Evolutionary conservation across 1,284 basidiomycete species (phyloP).

Genomic region (Rhodotorula glutinis): DNA sequence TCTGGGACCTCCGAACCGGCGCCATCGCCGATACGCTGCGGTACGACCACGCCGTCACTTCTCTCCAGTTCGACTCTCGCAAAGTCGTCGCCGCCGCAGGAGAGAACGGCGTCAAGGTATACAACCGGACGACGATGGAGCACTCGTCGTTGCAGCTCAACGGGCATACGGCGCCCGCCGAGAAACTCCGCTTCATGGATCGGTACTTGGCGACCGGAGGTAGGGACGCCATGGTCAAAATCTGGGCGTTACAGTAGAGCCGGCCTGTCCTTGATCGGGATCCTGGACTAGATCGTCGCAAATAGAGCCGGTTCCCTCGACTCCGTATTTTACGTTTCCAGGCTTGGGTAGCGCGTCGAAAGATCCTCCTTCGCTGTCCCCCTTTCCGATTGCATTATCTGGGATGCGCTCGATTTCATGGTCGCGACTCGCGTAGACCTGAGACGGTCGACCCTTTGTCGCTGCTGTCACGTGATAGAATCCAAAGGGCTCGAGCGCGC

Average conservation of each 20-base stretch:
- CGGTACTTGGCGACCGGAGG: constrained; percentile 89
- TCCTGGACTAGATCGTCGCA: too few relatives aligned
- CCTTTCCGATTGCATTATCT: too few relatives aligned
- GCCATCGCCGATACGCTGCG: constrained; percentile 81
- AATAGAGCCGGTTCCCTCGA: too few relatives aligned
- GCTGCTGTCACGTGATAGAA: too few relatives aligned
- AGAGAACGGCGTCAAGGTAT: constrained; percentile 90
- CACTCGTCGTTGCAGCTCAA: constrained; percentile 79
- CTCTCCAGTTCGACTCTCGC: constrained; percentile 86
- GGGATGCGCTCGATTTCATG: too few relatives aligned
- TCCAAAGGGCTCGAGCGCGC: too few relatives aligned
- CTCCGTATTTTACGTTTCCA: too few relatives aligned
- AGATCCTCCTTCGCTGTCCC: too few relatives aligned
- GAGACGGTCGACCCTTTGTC: too few relatives aligned
- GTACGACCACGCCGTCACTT: constrained; percentile 87
- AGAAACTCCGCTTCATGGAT: constrained; percentile 92
- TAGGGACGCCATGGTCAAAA: constrained; percentile 81
- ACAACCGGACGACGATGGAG: constrained; percentile 91
- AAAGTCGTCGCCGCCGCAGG: constrained; percentile 93
- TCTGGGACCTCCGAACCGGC: constrained; percentile 95
- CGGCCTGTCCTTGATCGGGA: too few relatives aligned
- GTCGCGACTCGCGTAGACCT: too few relatives aligned
- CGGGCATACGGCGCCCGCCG: constrained; percentile 87
- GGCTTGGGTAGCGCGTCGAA: too few relatives aligned
- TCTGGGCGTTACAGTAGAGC: constrained; percentile 78